Evolutionary conservation across 1,284 basidiomycete genomes (phyloP), one percentile per base, ranked within the genome.

Genomic region (Ceratobasidium sp.): DNA sequence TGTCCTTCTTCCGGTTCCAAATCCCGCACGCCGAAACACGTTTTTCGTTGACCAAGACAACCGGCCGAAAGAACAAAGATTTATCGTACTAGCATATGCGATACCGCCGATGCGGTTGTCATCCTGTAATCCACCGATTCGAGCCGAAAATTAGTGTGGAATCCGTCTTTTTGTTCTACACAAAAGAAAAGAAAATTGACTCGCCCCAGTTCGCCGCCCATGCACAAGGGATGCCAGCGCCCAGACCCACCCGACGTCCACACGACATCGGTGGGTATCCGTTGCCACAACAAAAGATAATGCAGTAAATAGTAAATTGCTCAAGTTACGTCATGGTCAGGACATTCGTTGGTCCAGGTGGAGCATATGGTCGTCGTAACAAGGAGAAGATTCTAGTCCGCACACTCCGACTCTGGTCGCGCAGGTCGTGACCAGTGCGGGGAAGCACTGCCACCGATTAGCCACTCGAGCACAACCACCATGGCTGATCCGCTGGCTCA

Each of bases 1-100:
- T 64, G 25, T 37, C 51, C 49, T 17, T 69, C 40, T 69, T 37
- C 37, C 34, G 32, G 34, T 51, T 32, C 13, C 54, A 51, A 69
- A 46, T 59, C 44, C 71, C 71, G 61, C 61, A 52, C 71, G 37
- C 59, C 61, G 71, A 19, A 44, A 74, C 46, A 74, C 71, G 71
- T 74, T 59, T 62, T 52, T 34, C 59, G 54, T 40, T 43, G 59
- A n/a, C 34, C 34, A 37, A 34, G 46, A 56, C 59, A 59, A 74
- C 25, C 51, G 52, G 51, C 49, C 32, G 32, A 69, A 69, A 69
- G 67, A 69, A 69, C 67, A 69, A 69, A 69, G 67, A 69, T 13
- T 56, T 69, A 69, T 69, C 49, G 22, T 34, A 69, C 54, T 40
- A 37, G 29, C 52, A 69, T 56, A 51, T 22, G 51, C 34, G 40